A percentile compares a stretch with the other conserved stretches of the same genome.
Conservation (phyloP, 1,284 basidiomycete species). For the Irpex sp. region DNA sequence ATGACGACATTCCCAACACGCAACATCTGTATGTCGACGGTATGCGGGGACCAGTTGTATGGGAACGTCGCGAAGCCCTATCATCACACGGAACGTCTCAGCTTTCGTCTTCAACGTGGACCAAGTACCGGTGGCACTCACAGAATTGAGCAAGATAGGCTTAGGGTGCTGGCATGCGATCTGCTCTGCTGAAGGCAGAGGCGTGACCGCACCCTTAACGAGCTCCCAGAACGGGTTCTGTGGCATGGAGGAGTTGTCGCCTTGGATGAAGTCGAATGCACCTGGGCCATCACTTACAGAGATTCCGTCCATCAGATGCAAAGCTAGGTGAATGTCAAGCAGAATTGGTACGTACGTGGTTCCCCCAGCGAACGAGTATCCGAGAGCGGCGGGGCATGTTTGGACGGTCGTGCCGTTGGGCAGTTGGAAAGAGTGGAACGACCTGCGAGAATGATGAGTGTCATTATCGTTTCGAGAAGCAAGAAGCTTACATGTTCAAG, state of each 20-base stretch:
- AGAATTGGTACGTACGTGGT: conserved; percentile 18
- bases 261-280: conserved; percentile 79
- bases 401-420: conserved; percentile 63
- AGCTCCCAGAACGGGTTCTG: conserved; percentile 82
- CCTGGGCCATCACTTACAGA: conserved; percentile 70
- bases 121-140: conserved; percentile 29
- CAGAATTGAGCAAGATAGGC: conserved; percentile 73
- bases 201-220: conserved; percentile 73
- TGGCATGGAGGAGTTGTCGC: conserved; percentile 57
- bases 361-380: conserved; percentile 29
- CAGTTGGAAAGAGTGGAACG: conserved; percentile 60
- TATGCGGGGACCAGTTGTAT: conserved; percentile 75
- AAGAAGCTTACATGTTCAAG: conserved; percentile 51
- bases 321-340: background rate
- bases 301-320: background rate
- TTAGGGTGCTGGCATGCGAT: conserved; percentile 77
- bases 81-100: background rate
- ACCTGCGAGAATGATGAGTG: conserved; percentile 35
- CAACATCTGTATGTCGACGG: conserved; percentile 78
- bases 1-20: conserved; percentile 79
- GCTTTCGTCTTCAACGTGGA: background rate
- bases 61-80: conserved; percentile 65
- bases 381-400: conserved; percentile 80
- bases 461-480: background rate
- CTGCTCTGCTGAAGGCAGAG: conserved; percentile 55